Base-by-base conservation (phyloP, 768 basidiomycete genomes). In the Lactarius hatsudake region DNA sequence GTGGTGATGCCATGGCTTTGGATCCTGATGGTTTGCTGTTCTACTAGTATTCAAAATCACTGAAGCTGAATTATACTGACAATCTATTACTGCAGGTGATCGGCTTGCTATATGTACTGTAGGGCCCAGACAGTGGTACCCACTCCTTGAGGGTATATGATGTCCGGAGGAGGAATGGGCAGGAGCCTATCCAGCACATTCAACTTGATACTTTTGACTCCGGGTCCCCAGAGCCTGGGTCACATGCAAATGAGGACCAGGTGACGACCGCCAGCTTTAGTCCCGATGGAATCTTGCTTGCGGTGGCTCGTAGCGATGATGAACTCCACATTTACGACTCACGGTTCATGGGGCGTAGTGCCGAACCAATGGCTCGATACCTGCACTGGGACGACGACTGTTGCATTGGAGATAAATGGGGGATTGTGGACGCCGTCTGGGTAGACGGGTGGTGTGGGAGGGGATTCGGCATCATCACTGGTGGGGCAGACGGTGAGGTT, bases 1-100 rank as follows among this genome's bases (percentile, higher is more conserved):
- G 65, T 60, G 71, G 71, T 6, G 71, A 71, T 43, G 69, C 65
- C 13, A 71, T 71, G 65, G 65, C 65, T 20, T 10, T 70, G 23
- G 58, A 67, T 53, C 42, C 69, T 36, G 63, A 66, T 18, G 69
- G 71, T 71, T 10, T 26, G 15, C 7, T 5, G n/a, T 64, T 28
- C 38, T 15, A 34, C 34, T 34, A 34, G 34, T 34, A 36, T 51
- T 38, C n/a, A 23, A 13, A 30, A 20, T 28, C 4, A 38, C 18
- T 1, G n/a, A 6, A 26, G 17, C 42, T 6, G 7, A 28, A 2
- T 6, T 32, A 26, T 32, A 36, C 38, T 54, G 28, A 60, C 55
- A 17, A 18, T 53, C 6, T 26, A 28, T 58, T 34, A 23, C 13
- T 23, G 4, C 61, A 70, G 65, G 69, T 45, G 34, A n/a, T 18